Evolutionary conservation across 306 rosid species (phyloP).

Genomic region (Cicer judaicum): DNA sequence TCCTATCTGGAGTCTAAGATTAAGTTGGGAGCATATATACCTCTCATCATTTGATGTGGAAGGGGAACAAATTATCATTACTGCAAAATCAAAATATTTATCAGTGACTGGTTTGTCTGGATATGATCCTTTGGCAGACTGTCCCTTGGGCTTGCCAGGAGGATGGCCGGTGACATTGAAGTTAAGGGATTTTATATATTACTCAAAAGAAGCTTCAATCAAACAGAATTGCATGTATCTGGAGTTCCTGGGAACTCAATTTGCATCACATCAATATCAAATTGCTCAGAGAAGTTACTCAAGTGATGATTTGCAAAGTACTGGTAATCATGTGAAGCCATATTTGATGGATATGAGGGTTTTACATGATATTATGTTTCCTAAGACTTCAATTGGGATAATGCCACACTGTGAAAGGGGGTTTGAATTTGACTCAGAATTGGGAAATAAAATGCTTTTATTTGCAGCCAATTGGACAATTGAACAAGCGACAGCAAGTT

Average conservation of each 20-base stretch:
- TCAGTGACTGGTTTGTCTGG: conserved; percentile 45
- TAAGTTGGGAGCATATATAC: conserved; percentile 90
- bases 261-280: conserved; percentile 59
- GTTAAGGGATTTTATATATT: conserved; percentile 61
- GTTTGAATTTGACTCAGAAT: conserved; percentile 47
- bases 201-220: conserved; percentile 68
- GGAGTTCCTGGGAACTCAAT: conserved; percentile 67
- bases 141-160: conserved; percentile 72
- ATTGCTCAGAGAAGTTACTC: conserved; percentile 44
- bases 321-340: conserved; percentile 36
- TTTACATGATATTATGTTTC: conserved; percentile 56
- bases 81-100: conserved; percentile 60
- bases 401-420: conserved; percentile 35
- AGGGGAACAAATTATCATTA: conserved; percentile 55
- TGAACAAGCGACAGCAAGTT: conserved; percentile 79
- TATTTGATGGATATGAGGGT: conserved; percentile 53
- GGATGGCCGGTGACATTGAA: conserved; percentile 82
- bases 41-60: conserved; percentile 71
- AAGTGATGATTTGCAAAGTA: conserved; percentile 28
- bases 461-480: conserved; percentile 89
- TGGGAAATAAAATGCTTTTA: conserved; percentile 58
- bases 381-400: conserved; percentile 46
- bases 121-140: conserved; percentile 42
- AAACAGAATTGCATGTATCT: conserved; percentile 80
- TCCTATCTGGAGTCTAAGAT: conserved; percentile 79